Evolutionary conservation across 2,329 filamentous ascomycete genomes (phyloP).

Genomic region (Sporothrix brasiliensis): DNA sequence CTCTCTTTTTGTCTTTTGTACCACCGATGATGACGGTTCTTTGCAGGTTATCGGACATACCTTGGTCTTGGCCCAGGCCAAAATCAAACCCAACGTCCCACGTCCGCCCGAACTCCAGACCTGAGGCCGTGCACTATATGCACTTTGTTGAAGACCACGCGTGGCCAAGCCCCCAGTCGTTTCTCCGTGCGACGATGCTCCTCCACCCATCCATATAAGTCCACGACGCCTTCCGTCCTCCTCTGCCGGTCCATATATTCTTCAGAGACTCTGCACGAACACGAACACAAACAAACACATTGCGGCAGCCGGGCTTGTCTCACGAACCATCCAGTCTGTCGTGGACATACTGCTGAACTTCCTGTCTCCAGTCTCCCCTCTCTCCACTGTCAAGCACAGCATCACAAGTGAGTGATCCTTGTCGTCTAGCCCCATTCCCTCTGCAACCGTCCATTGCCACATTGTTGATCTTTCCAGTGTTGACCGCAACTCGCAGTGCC

Average conservation of each 20-base stretch:
- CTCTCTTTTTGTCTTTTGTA: neutral
- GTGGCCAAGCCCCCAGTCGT: neutral
- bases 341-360: neutral
- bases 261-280: neutral
- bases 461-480: no score
- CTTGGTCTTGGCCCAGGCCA: slow-evolving; percentile 19
- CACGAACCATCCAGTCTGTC: neutral
- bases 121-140: neutral
- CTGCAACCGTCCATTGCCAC: no score
- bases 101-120: neutral
- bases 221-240: neutral
- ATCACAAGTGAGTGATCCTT: neutral
- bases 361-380: neutral
- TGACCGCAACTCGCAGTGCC: slow-evolving; percentile 30
- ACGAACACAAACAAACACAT: neutral
- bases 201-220: slow-evolving; percentile 15
- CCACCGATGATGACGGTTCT: slow-evolving; percentile 22
- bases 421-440: neutral
- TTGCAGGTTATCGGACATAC: slow-evolving; percentile 2
- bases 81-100: neutral
- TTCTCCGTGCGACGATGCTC: neutral
- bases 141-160: neutral
- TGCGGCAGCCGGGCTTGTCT: neutral
- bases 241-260: neutral
- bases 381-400: neutral